Evolutionary conservation across 345 rosid species (phyloP).

Genomic region (Populus nigra): DNA sequence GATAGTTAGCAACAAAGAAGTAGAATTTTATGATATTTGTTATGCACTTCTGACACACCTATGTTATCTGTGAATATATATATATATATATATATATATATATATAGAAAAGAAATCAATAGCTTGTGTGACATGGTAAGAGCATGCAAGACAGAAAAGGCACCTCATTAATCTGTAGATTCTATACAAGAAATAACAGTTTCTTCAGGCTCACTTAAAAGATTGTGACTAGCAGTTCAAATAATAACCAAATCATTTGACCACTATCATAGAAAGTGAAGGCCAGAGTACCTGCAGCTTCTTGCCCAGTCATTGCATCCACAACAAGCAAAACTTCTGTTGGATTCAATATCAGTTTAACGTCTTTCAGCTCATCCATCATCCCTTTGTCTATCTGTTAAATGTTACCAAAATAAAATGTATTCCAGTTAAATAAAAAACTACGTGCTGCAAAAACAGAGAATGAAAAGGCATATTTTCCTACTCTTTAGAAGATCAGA

Average conservation of each 20-base stretch:
- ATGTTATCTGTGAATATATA: neutral
- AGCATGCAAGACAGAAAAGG: neutral
- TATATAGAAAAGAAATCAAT: neutral
- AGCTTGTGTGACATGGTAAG: neutral
- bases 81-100: neutral
- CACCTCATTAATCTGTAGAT: neutral
- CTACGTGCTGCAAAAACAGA: neutral
- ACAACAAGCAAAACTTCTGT: conserved; percentile 94
- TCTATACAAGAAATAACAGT: neutral
- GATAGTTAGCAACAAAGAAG: neutral
- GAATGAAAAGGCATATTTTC: conserved; percentile 3
- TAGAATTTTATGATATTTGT: neutral
- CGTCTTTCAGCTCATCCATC: conserved; percentile 99
- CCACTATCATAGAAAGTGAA: neutral
- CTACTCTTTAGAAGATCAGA: neutral
- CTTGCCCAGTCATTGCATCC: conserved; percentile 99
- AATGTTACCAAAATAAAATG: conserved; percentile 3
- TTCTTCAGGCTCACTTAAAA: no score
- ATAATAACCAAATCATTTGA: neutral
- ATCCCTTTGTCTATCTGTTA: conserved; percentile 84
- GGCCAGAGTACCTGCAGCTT: conserved; percentile 74
- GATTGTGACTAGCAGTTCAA: neutral
- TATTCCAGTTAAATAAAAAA: neutral
- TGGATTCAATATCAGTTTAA: conserved; percentile 76
- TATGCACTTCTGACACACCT: neutral